phyloP scores from a whole-genome alignment of 2,329 filamentous ascomycete species.

The Juglanconis oblonga region DNA sequence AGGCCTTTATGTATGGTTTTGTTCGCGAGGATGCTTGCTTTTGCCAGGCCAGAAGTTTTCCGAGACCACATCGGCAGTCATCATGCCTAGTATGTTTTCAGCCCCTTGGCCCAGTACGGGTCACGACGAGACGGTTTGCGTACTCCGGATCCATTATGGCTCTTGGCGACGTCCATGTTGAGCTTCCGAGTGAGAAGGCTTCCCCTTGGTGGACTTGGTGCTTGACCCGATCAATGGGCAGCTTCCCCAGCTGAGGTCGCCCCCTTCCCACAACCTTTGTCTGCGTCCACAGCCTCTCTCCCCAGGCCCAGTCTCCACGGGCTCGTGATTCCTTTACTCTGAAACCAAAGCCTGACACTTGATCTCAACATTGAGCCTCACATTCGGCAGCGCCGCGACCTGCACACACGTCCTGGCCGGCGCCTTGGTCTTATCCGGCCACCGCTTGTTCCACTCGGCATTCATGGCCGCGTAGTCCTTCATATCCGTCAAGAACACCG shows the following conservation, averaged over 20 bases:
- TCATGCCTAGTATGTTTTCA: too few relatives aligned
- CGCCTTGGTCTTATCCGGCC: slow-evolving; percentile 29
- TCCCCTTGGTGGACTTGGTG: too few relatives aligned
- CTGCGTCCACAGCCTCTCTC: not conserved
- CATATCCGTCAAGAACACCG: slow-evolving; percentile 32
- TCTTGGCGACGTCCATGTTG: too few relatives aligned
- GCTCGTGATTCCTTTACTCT: not conserved
- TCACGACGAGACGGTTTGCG: too few relatives aligned
- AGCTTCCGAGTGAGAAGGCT: too few relatives aligned
- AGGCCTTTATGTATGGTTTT: not conserved
- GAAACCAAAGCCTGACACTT: slow-evolving; percentile 25
- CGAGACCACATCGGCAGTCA: too few relatives aligned
- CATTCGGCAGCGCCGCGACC: slow-evolving; percentile 31
- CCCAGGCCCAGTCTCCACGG: not conserved
- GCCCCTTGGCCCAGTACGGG: too few relatives aligned
- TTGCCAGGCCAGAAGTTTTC: too few relatives aligned
- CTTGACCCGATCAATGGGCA: too few relatives aligned
- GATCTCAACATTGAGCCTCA: slow-evolving; percentile 31
- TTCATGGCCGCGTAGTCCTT: slow-evolving; percentile 33
- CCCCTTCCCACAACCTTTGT: too few relatives aligned
- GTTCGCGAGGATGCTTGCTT: not conserved
- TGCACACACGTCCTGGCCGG: slow-evolving; percentile 32
- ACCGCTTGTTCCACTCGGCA: slow-evolving; percentile 33
- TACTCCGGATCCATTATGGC: too few relatives aligned
- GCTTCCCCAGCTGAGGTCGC: too few relatives aligned